A percentile compares a stretch with the other conserved stretches of the same genome.
phyloP scores from a whole-genome alignment of 148 eudicot genomes.

The Rheum nobile region DNA sequence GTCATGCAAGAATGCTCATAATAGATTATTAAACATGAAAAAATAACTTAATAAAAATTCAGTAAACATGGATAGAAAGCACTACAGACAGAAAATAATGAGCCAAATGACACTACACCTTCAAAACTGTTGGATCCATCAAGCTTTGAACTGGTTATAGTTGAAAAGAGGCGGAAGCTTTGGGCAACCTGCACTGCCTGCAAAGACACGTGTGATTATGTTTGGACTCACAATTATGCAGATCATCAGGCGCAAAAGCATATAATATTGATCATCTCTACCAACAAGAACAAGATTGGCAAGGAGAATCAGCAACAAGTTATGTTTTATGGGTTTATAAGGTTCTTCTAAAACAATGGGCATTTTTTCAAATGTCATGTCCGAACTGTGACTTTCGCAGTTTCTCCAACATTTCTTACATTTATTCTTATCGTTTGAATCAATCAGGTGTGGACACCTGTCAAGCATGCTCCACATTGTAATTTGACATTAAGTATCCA shows the following conservation, averaged over 20 bases:
- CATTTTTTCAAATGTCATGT: background rate
- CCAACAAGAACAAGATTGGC: background rate
- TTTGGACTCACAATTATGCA: background rate
- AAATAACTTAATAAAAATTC: background rate
- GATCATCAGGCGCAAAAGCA: background rate
- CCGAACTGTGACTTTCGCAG: background rate
- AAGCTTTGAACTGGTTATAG: slow-evolving; percentile 62
- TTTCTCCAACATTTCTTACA: background rate
- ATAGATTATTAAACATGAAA: background rate
- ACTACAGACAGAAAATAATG: background rate
- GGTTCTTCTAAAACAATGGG: background rate
- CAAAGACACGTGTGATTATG: slow-evolving; percentile 9
- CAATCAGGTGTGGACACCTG: background rate
- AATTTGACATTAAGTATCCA: background rate
- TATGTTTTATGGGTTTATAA: background rate
- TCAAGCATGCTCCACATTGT: background rate
- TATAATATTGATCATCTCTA: background rate
- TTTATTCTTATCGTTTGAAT: background rate
- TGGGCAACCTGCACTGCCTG: slow-evolving; percentile 75
- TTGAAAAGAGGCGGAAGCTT: slow-evolving; percentile 75
- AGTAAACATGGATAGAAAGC: background rate
- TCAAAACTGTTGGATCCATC: slow-evolving; percentile 30
- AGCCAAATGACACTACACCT: slow-evolving; percentile 35
- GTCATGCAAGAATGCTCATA: background rate
- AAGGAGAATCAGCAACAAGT: background rate